These are phyloP conservation scores for Xylaria palmicola DNA, from an alignment of 495 filamentous ascomycete genomes.

Conservation along the genomic window DNA sequence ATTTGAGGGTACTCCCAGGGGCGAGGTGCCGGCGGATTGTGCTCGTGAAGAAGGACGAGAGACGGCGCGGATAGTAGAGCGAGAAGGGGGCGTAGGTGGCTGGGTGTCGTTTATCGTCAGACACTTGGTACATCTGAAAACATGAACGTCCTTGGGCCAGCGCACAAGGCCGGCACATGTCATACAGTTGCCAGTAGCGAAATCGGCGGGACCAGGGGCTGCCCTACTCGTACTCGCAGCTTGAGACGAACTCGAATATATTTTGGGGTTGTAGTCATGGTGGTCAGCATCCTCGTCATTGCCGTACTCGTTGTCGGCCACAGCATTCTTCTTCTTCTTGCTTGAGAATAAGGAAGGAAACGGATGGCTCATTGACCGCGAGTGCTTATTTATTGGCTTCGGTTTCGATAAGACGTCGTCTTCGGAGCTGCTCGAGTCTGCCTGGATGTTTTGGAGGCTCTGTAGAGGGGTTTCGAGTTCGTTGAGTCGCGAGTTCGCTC, in stretches of 20 bases:
- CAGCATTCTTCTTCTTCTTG: constrained; percentile 49
- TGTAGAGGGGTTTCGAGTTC: constrained; percentile 17
- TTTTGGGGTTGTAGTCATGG: constrained; percentile 22
- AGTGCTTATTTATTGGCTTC: constrained; percentile 46
- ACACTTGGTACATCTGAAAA: constrained; percentile 84
- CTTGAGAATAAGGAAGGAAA: constrained; percentile 64
- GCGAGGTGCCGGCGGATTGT: constrained; percentile 11
- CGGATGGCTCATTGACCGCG: constrained; percentile 74
- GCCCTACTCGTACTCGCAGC: constrained; percentile 27
- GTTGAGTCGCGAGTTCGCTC: constrained; percentile 26
- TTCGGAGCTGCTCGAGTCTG: constrained; percentile 46
- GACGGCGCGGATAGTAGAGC: constrained; percentile 17
- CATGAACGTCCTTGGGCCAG: constrained; percentile 74
- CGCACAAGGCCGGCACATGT: constrained; percentile 79
- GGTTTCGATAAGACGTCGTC: constrained; percentile 36
- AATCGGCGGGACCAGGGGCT: constrained; percentile 38
- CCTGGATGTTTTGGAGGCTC: constrained; percentile 17
- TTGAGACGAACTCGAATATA: constrained; percentile 26
- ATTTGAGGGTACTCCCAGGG: not conserved
- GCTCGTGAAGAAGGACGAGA: constrained; percentile 10
- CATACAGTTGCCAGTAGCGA: constrained; percentile 72
- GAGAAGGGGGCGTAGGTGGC: constrained; percentile 32
- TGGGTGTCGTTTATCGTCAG: constrained; percentile 83
- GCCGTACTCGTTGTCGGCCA: constrained; percentile 20
- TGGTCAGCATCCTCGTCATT: constrained; percentile 30